A percentile compares a stretch with the other conserved stretches of the same genome.
phyloP scores from a whole-genome alignment of 129 eudicot species.

The Kitagawia praeruptora region DNA sequence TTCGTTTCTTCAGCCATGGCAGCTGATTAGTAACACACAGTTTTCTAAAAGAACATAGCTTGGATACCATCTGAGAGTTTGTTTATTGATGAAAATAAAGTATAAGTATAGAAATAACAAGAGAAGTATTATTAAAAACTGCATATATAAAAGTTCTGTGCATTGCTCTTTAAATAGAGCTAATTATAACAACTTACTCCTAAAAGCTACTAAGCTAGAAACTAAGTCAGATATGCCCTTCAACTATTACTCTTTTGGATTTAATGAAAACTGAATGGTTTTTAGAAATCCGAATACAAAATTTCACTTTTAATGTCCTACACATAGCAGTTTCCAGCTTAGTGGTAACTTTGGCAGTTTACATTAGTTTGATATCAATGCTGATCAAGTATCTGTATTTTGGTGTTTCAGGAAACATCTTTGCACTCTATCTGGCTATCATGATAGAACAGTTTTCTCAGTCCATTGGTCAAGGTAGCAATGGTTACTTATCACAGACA shows the following conservation, averaged over 20 bases:
- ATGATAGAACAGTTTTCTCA: slow-evolving; percentile 77
- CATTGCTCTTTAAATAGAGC: too few relatives aligned
- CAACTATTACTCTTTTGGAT: not conserved
- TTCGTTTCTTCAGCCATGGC: too few relatives aligned
- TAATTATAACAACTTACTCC: too few relatives aligned
- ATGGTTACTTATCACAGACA: not conserved
- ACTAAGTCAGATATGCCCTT: too few relatives aligned
- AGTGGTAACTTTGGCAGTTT: not conserved
- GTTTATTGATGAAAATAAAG: too few relatives aligned
- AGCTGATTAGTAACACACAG: too few relatives aligned
- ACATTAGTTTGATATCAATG: not conserved
- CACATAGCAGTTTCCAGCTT: not conserved
- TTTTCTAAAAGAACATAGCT: too few relatives aligned
- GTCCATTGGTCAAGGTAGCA: slow-evolving; percentile 93
- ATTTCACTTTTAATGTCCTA: not conserved
- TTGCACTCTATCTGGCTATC: slow-evolving; percentile 88
- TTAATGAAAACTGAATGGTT: not conserved
- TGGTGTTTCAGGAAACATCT: slow-evolving; percentile 62
- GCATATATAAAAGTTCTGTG: too few relatives aligned
- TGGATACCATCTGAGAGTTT: too few relatives aligned
- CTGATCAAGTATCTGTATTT: slow-evolving; percentile 1
- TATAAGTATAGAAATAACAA: too few relatives aligned
- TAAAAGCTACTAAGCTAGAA: too few relatives aligned
- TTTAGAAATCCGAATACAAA: not conserved
- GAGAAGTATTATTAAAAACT: too few relatives aligned